Conservation (phyloP, 768 basidiomycete species). For the Calvatia gigantea region DNA sequence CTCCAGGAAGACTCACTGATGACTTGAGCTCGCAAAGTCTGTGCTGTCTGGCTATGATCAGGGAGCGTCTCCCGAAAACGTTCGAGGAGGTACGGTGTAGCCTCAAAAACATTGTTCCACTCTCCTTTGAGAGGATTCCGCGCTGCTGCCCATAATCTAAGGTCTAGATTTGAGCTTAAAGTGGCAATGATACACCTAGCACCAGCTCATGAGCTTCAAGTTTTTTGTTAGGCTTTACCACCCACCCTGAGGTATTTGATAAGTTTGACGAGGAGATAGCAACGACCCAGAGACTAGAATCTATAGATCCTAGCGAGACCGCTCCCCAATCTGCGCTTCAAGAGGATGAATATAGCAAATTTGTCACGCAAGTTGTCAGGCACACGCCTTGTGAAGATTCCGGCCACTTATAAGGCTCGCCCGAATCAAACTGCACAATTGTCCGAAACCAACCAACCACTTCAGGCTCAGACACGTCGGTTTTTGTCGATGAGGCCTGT, state of each 20-base stretch:
- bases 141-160: conserved; percentile 61
- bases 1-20: conserved; percentile 39
- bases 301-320: conserved; percentile 70
- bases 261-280: conserved; percentile 69
- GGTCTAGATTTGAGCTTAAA: conserved; percentile 73
- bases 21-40: conserved; percentile 51
- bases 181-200: conserved; percentile 64
- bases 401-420: conserved; percentile 38
- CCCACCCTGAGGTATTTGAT: conserved; percentile 57
- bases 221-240: neutral
- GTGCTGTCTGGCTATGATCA: conserved; percentile 21
- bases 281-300: conserved; percentile 52
- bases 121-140: conserved; percentile 72
- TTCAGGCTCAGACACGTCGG: conserved; percentile 26
- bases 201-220: neutral
- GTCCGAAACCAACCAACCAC: conserved; percentile 70
- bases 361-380: neutral
- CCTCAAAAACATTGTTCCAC: conserved; percentile 64
- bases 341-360: conserved; percentile 2
- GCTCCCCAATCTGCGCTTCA: conserved; percentile 58
- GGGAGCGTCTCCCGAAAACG: conserved; percentile 16
- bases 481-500: conserved; percentile 33
- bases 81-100: conserved; percentile 48
- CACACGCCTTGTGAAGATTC: conserved; percentile 45
- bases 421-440: conserved; percentile 59